Evolutionary conservation across 305 asterid species (phyloP).

Genomic region (Caryopteris hybrid): DNA sequence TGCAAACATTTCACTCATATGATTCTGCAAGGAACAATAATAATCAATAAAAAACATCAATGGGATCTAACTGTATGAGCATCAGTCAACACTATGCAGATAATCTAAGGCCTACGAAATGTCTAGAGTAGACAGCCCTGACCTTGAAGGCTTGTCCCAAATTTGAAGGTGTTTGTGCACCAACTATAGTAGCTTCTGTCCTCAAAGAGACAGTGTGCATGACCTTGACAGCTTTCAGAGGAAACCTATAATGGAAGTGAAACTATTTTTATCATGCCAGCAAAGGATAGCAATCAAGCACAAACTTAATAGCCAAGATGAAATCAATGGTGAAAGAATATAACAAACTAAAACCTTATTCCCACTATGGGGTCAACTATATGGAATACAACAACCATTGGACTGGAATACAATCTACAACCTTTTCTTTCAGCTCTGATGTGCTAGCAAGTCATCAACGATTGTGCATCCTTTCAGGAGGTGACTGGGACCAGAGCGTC

Average conservation of each 20-base stretch:
- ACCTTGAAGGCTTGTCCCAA: conserved; percentile 95
- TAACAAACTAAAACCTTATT: no score
- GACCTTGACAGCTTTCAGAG: conserved; percentile 93
- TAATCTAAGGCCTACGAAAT: conserved; percentile 8
- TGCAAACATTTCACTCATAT: conserved; percentile 98
- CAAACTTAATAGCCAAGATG: not conserved
- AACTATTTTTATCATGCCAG: conserved; percentile 13
- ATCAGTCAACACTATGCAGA: not conserved
- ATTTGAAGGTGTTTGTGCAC: conserved; percentile 65
- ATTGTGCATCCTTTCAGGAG: not conserved
- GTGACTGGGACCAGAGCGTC: not conserved
- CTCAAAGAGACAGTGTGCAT: conserved; percentile 94
- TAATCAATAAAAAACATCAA: conserved; percentile 2
- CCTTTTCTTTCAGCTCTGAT: not conserved
- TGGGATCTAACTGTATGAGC: not conserved
- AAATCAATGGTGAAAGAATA: no score
- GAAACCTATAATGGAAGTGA: conserved; percentile 54
- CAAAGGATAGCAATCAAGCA: not conserved
- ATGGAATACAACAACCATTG: not conserved
- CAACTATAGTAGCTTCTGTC: conserved; percentile 82
- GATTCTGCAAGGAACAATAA: conserved; percentile 62
- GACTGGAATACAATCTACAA: not conserved
- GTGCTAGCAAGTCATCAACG: not conserved
- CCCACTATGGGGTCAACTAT: no score
- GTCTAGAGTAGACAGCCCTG: no score